Conservation (phyloP, 164 flowering plant species). For the Litsea cubeba region DNA sequence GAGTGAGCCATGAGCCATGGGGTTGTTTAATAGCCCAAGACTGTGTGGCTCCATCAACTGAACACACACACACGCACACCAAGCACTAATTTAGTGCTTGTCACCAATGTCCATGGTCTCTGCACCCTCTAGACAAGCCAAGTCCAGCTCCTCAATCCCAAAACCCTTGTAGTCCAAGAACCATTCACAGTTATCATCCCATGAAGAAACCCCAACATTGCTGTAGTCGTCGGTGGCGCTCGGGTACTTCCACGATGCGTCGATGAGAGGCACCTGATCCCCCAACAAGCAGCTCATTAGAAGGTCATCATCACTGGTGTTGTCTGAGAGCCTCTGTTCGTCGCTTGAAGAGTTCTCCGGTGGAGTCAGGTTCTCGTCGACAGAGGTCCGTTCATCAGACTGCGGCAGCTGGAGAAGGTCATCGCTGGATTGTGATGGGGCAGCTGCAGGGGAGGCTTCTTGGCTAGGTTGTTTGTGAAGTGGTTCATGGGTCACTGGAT, state of each 20-base stretch:
- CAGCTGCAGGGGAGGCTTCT: conserved; percentile 6
- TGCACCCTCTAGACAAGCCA: conserved; percentile 34
- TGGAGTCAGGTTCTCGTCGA: conserved; percentile 34
- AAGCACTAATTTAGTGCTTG: conserved; percentile 15
- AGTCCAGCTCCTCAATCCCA: conserved; percentile 67
- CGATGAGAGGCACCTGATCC: conserved; percentile 33
- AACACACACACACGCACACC: neutral
- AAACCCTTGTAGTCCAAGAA: conserved; percentile 64
- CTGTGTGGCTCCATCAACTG: neutral
- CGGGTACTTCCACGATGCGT: conserved; percentile 38
- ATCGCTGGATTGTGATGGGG: conserved; percentile 7
- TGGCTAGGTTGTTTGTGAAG: conserved; percentile 31
- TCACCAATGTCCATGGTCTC: conserved; percentile 20
- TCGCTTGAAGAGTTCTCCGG: conserved; percentile 35
- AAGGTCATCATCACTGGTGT: conserved; percentile 33
- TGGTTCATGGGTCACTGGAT: conserved; percentile 82
- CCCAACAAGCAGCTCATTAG: conserved; percentile 44
- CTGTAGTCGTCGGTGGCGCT: conserved; percentile 1
- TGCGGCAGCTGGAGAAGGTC: neutral
- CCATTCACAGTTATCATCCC: conserved; percentile 53
- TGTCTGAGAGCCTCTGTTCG: conserved; percentile 21
- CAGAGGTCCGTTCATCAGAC: conserved; percentile 5
- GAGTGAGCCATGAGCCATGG: neutral
- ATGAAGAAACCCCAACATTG: conserved; percentile 14
- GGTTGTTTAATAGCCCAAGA: neutral